Conservation (phyloP, 202 grass and related monocot genomes). For the Carex sylvatica region DNA sequence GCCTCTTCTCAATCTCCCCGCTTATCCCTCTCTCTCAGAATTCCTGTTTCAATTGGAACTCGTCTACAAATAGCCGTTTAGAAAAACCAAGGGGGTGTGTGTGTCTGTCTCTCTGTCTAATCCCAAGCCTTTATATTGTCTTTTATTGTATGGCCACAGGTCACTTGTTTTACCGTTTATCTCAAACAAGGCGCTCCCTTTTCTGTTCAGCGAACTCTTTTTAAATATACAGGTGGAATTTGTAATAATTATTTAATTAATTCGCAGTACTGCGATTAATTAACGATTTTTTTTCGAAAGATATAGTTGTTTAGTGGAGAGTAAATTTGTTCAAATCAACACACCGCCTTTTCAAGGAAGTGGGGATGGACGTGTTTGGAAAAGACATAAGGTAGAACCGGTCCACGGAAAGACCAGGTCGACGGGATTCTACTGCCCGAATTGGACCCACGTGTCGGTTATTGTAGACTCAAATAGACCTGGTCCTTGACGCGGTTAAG, state of each 20-base stretch:
- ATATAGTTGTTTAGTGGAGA: slow-evolving; percentile 2
- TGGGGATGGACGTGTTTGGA: not conserved
- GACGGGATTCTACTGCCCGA: too few relatives aligned
- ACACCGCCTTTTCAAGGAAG: slow-evolving; percentile 24
- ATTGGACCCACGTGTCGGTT: not conserved
- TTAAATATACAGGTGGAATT: not conserved
- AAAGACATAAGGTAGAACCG: not conserved
- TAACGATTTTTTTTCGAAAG: not conserved
- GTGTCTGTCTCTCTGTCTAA: slow-evolving; percentile 14
- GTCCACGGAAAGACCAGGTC: not conserved
- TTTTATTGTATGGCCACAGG: not conserved
- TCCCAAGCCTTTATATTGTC: slow-evolving; percentile 8
- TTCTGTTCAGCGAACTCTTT: not conserved
- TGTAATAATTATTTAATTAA: not conserved
- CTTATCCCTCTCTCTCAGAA: not conserved
- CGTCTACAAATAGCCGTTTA: slow-evolving; percentile 29
- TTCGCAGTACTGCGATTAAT: not conserved
- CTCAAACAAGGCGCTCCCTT: not conserved
- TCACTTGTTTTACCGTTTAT: slow-evolving; percentile 29
- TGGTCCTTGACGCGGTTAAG: slow-evolving; percentile 2
- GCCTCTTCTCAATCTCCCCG: not conserved
- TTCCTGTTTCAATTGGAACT: not conserved
- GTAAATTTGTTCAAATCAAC: not conserved
- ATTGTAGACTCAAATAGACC: not conserved
- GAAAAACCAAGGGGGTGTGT: slow-evolving; percentile 21